phyloP scores from a whole-genome alignment of 805 yeast species.

The Candida coleopterorum region DNA sequence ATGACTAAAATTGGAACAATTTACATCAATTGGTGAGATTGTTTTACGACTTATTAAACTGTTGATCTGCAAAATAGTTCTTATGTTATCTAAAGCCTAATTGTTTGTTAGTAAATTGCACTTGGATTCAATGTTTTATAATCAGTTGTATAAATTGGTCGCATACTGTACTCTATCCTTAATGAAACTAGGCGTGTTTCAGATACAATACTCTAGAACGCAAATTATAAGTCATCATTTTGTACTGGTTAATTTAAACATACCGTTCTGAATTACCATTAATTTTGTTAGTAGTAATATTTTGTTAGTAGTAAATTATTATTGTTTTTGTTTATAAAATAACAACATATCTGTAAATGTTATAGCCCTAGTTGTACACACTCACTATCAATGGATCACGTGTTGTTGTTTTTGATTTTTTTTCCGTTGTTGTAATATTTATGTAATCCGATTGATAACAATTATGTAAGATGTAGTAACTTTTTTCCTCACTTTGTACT shows the following conservation, averaged over 20 bases:
- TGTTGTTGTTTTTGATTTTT: not conserved
- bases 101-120: not conserved
- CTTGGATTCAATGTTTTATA: no score
- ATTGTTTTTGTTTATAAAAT: no score
- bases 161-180: constrained; percentile 32
- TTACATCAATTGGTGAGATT: no score
- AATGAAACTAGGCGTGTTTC: constrained; percentile 46
- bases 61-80: not conserved
- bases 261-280: not conserved
- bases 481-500: not conserved
- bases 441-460: no score
- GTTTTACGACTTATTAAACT: not conserved
- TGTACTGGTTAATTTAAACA: not conserved
- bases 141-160: no score
- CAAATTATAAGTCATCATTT: constrained; percentile 43
- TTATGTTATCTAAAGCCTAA: no score
- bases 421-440: no score
- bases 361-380: not conserved
- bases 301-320: no score
- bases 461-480: no score
- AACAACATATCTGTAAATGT: constrained; percentile 1
- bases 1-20: not conserved
- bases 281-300: no score
- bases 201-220: constrained; percentile 39
- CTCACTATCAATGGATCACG: no score